phyloP scores from a whole-genome alignment of 768 basidiomycete species.

The Phallus indusiatus region DNA sequence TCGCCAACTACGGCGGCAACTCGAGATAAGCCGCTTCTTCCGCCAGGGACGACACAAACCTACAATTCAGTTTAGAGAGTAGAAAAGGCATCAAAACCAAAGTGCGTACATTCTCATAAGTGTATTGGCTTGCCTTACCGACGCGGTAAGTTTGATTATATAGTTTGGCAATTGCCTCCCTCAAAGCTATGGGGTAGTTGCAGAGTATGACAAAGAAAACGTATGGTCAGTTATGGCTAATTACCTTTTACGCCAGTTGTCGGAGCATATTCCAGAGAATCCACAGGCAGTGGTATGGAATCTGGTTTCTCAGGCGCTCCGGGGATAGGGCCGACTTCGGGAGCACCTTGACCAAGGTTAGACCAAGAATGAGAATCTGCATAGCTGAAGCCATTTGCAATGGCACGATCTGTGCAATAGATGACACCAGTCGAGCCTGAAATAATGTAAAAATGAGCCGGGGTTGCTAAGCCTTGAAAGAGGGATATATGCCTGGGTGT shows the following conservation, averaged over 20 bases:
- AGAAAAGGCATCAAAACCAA: background rate
- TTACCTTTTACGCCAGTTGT: constrained; percentile 83
- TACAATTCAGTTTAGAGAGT: background rate
- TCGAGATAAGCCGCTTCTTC: constrained; percentile 80
- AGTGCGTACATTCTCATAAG: constrained; percentile 61
- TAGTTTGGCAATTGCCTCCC: constrained; percentile 81
- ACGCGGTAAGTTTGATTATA: constrained; percentile 86
- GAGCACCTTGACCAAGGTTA: constrained; percentile 87
- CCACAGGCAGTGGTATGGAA: constrained; percentile 53
- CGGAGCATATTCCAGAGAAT: constrained; percentile 83
- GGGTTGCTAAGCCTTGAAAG: constrained; percentile 25
- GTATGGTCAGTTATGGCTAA: constrained; percentile 6
- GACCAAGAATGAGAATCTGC: constrained; percentile 73
- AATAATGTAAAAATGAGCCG: constrained; percentile 2
- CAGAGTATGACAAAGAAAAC: background rate
- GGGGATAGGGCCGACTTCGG: constrained; percentile 80
- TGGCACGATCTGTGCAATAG: constrained; percentile 90
- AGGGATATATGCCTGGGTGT: constrained; percentile 46
- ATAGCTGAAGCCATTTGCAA: constrained; percentile 75
- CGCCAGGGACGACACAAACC: constrained; percentile 91
- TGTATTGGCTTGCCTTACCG: constrained; percentile 77
- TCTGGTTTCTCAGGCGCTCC: constrained; percentile 58
- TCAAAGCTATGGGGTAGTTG: constrained; percentile 39
- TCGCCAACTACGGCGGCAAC: constrained; percentile 89
- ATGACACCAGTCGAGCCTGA: constrained; percentile 40